A percentile compares a stretch with the other conserved stretches of the same genome.
These are phyloP conservation scores for Xylariaceae sp. DNA, from an alignment of 2,329 filamentous ascomycete genomes.

Conservation along the genomic window DNA sequence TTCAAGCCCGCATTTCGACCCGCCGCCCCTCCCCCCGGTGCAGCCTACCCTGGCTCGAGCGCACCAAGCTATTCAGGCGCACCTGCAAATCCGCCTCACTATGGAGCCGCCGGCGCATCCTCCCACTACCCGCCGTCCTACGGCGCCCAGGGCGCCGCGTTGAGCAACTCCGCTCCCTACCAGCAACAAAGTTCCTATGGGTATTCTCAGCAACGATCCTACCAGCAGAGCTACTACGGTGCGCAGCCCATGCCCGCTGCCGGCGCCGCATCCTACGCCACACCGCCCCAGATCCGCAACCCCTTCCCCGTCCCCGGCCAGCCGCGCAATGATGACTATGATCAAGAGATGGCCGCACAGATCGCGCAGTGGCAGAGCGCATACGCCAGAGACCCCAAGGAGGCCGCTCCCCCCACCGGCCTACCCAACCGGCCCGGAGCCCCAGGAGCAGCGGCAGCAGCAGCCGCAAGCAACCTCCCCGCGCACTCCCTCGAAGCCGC, in stretches of 20 bases:
- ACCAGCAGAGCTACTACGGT: conserved; percentile 34
- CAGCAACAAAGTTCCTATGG: conserved; percentile 23
- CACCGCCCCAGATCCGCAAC: conserved; percentile 68
- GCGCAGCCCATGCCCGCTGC: conserved; percentile 23
- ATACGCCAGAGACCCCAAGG: conserved; percentile 55
- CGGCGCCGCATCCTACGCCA: conserved; percentile 41
- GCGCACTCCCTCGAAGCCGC: conserved; percentile 36
- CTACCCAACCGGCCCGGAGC: conserved; percentile 24
- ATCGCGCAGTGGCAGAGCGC: conserved; percentile 94
- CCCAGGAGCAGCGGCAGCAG: too few species aligned
- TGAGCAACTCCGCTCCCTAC: conserved; percentile 22
- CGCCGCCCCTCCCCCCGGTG: conserved; percentile 27
- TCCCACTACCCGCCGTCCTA: conserved; percentile 35
- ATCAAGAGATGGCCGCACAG: conserved; percentile 83
- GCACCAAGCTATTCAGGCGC: conserved; percentile 36
- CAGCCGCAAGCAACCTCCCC: conserved; percentile 26
- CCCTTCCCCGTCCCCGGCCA: conserved; percentile 66
- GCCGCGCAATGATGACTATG: conserved; percentile 42
- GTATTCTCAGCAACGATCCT: conserved; percentile 23
- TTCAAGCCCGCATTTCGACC: conserved; percentile 49
- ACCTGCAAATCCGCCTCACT: conserved; percentile 37
- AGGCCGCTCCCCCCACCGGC: conserved; percentile 41
- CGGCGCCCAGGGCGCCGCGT: conserved; percentile 28
- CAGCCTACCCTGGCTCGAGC: conserved; percentile 32
- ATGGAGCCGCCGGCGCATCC: conserved; percentile 37